Base-by-base conservation (phyloP, 768 basidiomycete species). In the Leccinum fibrillosum region DNA sequence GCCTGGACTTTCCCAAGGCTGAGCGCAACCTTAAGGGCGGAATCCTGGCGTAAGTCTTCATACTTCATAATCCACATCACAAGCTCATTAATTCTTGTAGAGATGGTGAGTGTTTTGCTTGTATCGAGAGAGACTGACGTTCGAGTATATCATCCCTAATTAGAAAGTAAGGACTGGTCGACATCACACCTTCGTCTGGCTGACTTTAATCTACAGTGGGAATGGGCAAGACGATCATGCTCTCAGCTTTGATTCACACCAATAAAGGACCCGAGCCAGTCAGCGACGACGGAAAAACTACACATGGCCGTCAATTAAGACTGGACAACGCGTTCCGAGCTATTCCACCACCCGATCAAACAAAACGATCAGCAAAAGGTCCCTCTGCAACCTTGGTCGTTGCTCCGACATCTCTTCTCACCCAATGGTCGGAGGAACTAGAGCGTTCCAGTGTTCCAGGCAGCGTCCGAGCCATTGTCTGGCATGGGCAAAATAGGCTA, bases 371-470 rank as follows among this genome's bases (percentile, higher is more conserved):
- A 30, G 52, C 55, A 3, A 72, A 65, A 19, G 72, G 74, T 6
- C 76, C 76, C 8, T 80, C 80, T 6, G 89, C 90, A 0, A 98
- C 95, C 4, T 77, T 98, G 6, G 89, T 98, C 49, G 89, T 98
- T 28, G 93, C 93, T 13, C 96, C 96, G 1, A 91, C 95, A 5
- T 94, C 93, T 10, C 77, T 98, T 35, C 78, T 98, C 4, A 75
- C 81, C n/a, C 96, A 98, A 70, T 98, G 96, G 96, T 80, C 84
- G n/a, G 86, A 89, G 45, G 96, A 98, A 68, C 76, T 98, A n/a
- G 77, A 85, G 65, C 84, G 90, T n/a, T 91, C 89, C 34, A 89
- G 90, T 62, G 84, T 82, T 64, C 77, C 86, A 39, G 88, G 85
- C 0, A 80, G 86, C 2, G 60, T 94, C 28, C 80, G 82, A 57